phyloP scores from a whole-genome alignment of 768 basidiomycete species.

The Lentinula boryana region DNA sequence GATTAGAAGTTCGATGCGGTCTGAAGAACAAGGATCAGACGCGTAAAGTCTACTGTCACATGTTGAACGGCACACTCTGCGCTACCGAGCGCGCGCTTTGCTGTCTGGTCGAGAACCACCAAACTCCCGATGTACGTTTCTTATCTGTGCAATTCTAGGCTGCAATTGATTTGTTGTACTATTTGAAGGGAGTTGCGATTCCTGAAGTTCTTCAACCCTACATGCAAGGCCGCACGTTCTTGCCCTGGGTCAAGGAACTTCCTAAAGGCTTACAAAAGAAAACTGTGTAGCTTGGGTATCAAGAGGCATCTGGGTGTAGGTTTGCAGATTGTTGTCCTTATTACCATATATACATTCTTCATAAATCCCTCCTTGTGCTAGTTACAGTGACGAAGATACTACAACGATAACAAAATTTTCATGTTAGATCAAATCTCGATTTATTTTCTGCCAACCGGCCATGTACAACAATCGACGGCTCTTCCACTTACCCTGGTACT shows the following conservation, averaged over 20 bases:
- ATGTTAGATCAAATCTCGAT: too few species aligned
- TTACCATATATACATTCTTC: too few species aligned
- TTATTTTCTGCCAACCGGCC: too few species aligned
- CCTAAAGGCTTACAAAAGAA: slow-evolving; percentile 78
- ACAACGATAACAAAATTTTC: too few species aligned
- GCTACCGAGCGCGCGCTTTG: slow-evolving; percentile 96
- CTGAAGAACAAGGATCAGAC: slow-evolving; percentile 87
- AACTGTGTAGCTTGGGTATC: slow-evolving; percentile 23
- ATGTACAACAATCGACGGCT: too few species aligned
- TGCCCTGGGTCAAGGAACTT: slow-evolving; percentile 78
- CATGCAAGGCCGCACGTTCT: slow-evolving; percentile 91
- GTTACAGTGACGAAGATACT: too few species aligned
- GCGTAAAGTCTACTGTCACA: slow-evolving; percentile 93
- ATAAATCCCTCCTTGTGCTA: too few species aligned
- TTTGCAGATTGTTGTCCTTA: too few species aligned
- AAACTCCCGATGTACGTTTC: slow-evolving; percentile 79
- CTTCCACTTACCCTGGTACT: too few species aligned
- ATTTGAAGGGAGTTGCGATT: slow-evolving; percentile 44
- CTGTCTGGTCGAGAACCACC: slow-evolving; percentile 98
- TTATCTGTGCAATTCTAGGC: background rate
- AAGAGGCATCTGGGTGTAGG: background rate
- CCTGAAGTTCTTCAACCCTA: slow-evolving; percentile 90
- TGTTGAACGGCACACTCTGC: slow-evolving; percentile 97
- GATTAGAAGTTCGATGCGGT: slow-evolving; percentile 91
- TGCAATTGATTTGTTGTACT: background rate